Conservation (phyloP, 805 yeast genomes). For the Millerago galiae region DNA sequence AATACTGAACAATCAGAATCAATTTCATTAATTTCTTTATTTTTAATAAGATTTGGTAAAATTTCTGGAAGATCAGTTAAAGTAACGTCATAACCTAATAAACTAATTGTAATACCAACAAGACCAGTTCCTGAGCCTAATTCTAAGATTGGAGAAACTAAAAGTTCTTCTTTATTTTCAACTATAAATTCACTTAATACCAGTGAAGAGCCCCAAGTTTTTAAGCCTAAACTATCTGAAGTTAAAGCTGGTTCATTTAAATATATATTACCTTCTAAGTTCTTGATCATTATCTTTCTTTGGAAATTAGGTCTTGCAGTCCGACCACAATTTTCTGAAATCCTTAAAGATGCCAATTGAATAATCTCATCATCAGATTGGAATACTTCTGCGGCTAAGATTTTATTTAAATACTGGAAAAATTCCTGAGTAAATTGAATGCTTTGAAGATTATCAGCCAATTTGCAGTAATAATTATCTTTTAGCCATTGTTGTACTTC, state of each 20-base stretch:
- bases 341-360: slow-evolving; percentile 52
- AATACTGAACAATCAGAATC: slow-evolving; percentile 41
- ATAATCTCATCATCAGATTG: slow-evolving; percentile 36
- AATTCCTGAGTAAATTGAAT: slow-evolving; percentile 31
- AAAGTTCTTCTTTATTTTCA: slow-evolving; percentile 21
- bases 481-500: slow-evolving; percentile 40
- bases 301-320: slow-evolving; percentile 71
- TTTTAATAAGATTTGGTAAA: slow-evolving; percentile 55
- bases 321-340: slow-evolving; percentile 80
- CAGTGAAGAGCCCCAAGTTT: slow-evolving; percentile 94
- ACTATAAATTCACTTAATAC: slow-evolving; percentile 54
- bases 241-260: slow-evolving; percentile 83
- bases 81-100: slow-evolving; percentile 36
- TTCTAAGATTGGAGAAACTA: slow-evolving; percentile 42
- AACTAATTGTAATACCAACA: slow-evolving; percentile 65
- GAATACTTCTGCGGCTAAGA: slow-evolving; percentile 38
- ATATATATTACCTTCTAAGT: slow-evolving; percentile 23
- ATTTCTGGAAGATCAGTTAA: slow-evolving; percentile 82
- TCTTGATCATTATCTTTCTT: slow-evolving; percentile 48
- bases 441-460: slow-evolving; percentile 24
- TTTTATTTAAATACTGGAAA: slow-evolving; percentile 41
- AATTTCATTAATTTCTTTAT: slow-evolving; percentile 47
- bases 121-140: slow-evolving; percentile 96
- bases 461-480: slow-evolving; percentile 28
- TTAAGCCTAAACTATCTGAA: slow-evolving; percentile 79